Base-by-base conservation (phyloP, 2,329 filamentous ascomycete genomes). In the Didymella pomorum region DNA sequence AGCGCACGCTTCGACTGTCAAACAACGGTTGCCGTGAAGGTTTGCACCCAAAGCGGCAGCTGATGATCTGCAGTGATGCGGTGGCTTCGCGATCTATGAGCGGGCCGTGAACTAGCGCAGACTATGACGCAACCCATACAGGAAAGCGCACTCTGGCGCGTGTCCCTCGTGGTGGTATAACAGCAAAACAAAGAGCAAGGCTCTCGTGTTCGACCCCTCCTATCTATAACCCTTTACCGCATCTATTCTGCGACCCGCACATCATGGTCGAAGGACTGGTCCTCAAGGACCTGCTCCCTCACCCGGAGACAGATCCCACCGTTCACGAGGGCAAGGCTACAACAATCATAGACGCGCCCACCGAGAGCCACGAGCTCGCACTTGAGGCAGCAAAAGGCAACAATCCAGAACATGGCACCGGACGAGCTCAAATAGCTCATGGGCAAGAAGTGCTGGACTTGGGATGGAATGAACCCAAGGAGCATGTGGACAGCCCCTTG, bases 381-480 rank as follows among this genome's bases (percentile, higher is more conserved):
- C 69, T 78, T 60, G 73, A 73, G 31, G 68, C 72, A 31, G 69
- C 72, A 11, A 71, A 79, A 18, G 79, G 81, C 23, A 53, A 51
- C 10, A 54, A 59, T 11, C 63, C 63, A 14, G 70, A 80, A 58
- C 79, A 77, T 66, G 82, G 83, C 76, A 56, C 73, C 25, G 82
- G 83, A 75, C 53, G 73, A 23, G 80, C 79, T 2, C 80, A 82
- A 66, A 44, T 75, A 25, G 64, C 63, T 9, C 78, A 81, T 65
- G 75, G 71, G 16, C 69, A 80, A 33, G 87, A 89, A 58, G 87
- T 89, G 3, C 82, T 83, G 45, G 83, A 91, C 66, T 73, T 91
- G 18, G 89, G 89, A n/a, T 91, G 89, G 89, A 86, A 89, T 61
- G 82, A 88, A 58, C 79, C 82, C 28, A 81, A 84, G 51, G 76